Conservation (phyloP, 768 basidiomycete species). For the Favolaschia claudopus region DNA sequence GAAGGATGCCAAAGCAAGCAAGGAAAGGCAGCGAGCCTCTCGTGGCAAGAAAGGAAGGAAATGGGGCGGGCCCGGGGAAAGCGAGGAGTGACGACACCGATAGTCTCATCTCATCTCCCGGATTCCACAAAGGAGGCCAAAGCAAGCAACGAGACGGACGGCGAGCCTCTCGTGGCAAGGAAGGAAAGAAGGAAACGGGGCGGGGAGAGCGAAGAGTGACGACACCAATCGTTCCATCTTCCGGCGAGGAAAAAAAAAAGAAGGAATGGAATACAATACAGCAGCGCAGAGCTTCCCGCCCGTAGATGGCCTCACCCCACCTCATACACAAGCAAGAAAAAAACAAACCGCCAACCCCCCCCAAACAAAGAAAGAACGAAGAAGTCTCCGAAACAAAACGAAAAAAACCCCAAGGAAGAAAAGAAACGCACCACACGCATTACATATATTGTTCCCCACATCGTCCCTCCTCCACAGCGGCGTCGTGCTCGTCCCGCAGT, state of each 20-base stretch:
- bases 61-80: not conserved
- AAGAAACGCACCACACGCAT: slow-evolving; percentile 86
- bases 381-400: slow-evolving; percentile 22
- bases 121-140: too few species aligned
- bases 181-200: not conserved
- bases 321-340: too few species aligned
- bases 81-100: too few species aligned
- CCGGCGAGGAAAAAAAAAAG: not conserved
- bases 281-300: not conserved
- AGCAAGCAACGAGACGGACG: not conserved
- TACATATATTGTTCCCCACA: slow-evolving; percentile 92
- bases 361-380: slow-evolving; percentile 12
- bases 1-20: too few species aligned
- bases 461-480: slow-evolving; percentile 92
- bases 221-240: too few species aligned
- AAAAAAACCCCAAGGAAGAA: slow-evolving; percentile 35
- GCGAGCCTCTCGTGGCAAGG: not conserved
- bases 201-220: not conserved
- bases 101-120: too few species aligned
- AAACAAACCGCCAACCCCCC: too few species aligned
- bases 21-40: not conserved
- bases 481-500: slow-evolving; percentile 89
- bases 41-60: not conserved
- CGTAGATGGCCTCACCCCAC: too few species aligned
- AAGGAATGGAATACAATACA: not conserved